Evolutionary conservation across 495 filamentous ascomycete species (phyloP), one percentile per base, ranked within the genome.

Genomic region (Penicillium psychrofluorescens): DNA sequence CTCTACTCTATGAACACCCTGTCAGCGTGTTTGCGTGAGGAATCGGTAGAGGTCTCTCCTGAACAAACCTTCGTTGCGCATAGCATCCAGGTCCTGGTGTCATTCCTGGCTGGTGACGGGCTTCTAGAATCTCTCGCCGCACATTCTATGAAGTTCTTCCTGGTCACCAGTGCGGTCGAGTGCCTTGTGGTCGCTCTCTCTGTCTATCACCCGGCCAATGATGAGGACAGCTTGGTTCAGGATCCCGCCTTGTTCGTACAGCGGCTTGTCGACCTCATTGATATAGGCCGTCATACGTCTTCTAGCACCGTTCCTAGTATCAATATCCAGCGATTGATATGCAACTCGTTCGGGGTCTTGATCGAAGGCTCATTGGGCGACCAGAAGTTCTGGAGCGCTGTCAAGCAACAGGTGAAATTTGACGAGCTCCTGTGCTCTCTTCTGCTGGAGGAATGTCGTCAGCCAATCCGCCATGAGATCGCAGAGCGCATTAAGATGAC

Each of bases 1-100:
- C 62, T 90, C 5, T 94, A 94, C 63, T 85, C 82, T 8, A 60
- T 88, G 1, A 73, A 84, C 54, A 76, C 81, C 8, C 66, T 94
- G 28, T 70, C 66, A 38, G 61, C 47, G 27, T 78, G 61, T 58
- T 68, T 80, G 39, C 61, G 68, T 22, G 71, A 70, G 30, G 65
- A 74, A 54, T 52, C 57, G 30, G 33, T 63, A 7, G 62, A 64
- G 54, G 72, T 74, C 9, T 50, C 57, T 28, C 55, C 63, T n/a
- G 60, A 61, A 14, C 54, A 61, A 32, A 38, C 41, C n/a, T 70
- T 74, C 38, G 56, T 73, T 1, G 57, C 50, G 29, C 74, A 74
- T 40, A 71, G 71, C 47, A 64, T 76, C 39, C 44, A 50, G 16
- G 54, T 64, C 11, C 46, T 77, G 30, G 60, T 67, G 39, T 46